phyloP scores from a whole-genome alignment of 176 grass and related monocot species.

The Triticum timopheevii region DNA sequence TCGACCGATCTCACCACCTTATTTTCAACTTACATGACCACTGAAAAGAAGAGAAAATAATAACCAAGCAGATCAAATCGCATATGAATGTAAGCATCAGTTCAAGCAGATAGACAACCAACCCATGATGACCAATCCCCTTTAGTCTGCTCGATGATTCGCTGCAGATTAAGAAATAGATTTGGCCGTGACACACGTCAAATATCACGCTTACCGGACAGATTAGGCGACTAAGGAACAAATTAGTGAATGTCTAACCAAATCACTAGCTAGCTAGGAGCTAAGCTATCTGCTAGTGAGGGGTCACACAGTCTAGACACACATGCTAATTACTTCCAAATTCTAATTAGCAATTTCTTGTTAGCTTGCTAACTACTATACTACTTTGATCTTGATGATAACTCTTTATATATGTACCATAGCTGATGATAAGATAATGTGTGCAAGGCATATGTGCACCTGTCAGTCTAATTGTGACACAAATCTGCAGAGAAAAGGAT shows the following conservation, averaged over 20 bases:
- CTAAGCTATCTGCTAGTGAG: constrained; percentile 16
- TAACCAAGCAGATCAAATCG: neutral
- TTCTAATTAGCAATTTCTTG: neutral
- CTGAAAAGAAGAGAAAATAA: neutral
- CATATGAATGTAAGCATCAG: neutral
- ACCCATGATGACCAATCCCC: neutral
- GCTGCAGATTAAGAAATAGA: constrained; percentile 4
- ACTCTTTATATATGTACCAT: neutral
- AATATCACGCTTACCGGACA: neutral
- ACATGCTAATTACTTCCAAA: neutral
- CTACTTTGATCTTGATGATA: neutral
- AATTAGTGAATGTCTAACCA: neutral
- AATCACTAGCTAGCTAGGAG: neutral
- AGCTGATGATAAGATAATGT: neutral
- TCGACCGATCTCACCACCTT: neutral
- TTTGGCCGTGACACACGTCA: constrained; percentile 1
- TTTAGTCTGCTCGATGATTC: constrained; percentile 1
- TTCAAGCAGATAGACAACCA: neutral
- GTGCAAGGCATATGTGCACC: neutral
- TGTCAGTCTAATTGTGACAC: neutral
- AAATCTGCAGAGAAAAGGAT: constrained; percentile 15
- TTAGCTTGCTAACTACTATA: neutral
- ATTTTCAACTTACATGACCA: neutral
- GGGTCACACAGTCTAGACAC: neutral
- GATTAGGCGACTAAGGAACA: neutral